A percentile compares a stretch with the other conserved stretches of the same genome.
Evolutionary conservation across 352 stramenopile genomes (phyloP).

Genomic region (Pythium monospermum): DNA sequence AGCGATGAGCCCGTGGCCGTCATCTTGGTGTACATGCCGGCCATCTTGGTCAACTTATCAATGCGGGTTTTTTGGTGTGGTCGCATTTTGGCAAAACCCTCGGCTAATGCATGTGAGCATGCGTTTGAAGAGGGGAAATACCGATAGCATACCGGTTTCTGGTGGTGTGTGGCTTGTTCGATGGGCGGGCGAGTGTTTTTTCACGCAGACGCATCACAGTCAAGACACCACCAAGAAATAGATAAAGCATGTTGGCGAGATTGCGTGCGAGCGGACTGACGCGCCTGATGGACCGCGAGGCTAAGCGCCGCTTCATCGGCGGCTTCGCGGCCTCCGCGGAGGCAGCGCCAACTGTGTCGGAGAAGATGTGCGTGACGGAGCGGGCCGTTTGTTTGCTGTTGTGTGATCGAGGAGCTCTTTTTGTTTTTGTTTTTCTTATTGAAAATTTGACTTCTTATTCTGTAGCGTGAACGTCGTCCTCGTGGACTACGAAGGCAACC

Average conservation of each 20-base stretch:
- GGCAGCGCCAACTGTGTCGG: constrained; percentile 22
- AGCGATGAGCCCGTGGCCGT: constrained; percentile 39
- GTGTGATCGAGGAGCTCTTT: background rate
- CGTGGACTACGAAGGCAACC: constrained; percentile 85
- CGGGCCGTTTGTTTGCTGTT: background rate
- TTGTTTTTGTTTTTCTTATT: constrained; percentile 6
- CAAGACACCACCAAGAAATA: constrained; percentile 17
- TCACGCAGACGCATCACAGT: no score
- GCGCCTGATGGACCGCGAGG: constrained; percentile 16
- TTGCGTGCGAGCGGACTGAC: constrained; percentile 21
- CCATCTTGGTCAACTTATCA: constrained; percentile 21
- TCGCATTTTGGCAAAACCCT: no score
- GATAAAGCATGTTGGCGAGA: constrained; percentile 23
- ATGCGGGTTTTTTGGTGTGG: no score
- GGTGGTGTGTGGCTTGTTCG: constrained; percentile 10
- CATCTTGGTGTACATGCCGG: constrained; percentile 50
- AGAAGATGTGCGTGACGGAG: constrained; percentile 25
- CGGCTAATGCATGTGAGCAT: no score
- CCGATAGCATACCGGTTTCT: background rate
- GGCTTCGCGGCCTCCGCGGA: constrained; percentile 22
- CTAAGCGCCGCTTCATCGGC: constrained; percentile 26
- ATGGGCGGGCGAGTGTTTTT: background rate
- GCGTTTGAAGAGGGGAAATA: background rate
- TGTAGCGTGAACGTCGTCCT: constrained; percentile 78
- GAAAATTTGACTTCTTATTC: no score